phyloP scores from a whole-genome alignment of 2,329 filamentous ascomycete species.

The Ascochyta pisi region DNA sequence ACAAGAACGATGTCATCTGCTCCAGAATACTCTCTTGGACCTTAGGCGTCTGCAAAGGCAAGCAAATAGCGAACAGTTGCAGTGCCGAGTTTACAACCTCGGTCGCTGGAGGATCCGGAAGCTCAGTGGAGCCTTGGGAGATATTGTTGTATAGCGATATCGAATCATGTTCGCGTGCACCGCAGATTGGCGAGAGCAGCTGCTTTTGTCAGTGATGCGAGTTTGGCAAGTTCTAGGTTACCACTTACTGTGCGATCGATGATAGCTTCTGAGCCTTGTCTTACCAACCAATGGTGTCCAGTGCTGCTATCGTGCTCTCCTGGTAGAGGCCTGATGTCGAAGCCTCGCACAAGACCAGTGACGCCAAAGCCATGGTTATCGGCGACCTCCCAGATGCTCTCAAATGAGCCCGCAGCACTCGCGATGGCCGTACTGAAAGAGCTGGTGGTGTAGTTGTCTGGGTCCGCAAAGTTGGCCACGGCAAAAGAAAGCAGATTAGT shows the following conservation, averaged over 20 bases:
- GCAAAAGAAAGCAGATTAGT: slow-evolving; percentile 90
- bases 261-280: slow-evolving; percentile 66
- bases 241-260: slow-evolving; percentile 62
- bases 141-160: slow-evolving; percentile 75
- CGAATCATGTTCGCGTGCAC: slow-evolving; percentile 88
- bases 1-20: slow-evolving; percentile 89
- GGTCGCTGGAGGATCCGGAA: slow-evolving; percentile 83
- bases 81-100: slow-evolving; percentile 96
- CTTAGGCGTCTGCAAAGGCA: slow-evolving; percentile 86
- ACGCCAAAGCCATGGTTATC: slow-evolving; percentile 97
- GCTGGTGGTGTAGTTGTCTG: slow-evolving; percentile 83
- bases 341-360: slow-evolving; percentile 81
- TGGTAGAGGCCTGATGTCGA: slow-evolving; percentile 72
- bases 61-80: slow-evolving; percentile 86
- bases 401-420: slow-evolving; percentile 85
- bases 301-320: slow-evolving; percentile 59
- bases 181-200: slow-evolving; percentile 70
- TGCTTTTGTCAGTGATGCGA: slow-evolving; percentile 30
- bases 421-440: slow-evolving; percentile 91
- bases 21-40: slow-evolving; percentile 96
- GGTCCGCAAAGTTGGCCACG: slow-evolving; percentile 90
- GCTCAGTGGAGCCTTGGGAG: slow-evolving; percentile 54
- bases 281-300: slow-evolving; percentile 59
- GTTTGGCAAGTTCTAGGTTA: too few relatives aligned
- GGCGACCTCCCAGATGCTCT: slow-evolving; percentile 91